A percentile compares a stretch with the other conserved stretches of the same genome.
phyloP scores from a whole-genome alignment of 345 rosid genomes.

The rapeseed (Brassica napus) region DNA sequence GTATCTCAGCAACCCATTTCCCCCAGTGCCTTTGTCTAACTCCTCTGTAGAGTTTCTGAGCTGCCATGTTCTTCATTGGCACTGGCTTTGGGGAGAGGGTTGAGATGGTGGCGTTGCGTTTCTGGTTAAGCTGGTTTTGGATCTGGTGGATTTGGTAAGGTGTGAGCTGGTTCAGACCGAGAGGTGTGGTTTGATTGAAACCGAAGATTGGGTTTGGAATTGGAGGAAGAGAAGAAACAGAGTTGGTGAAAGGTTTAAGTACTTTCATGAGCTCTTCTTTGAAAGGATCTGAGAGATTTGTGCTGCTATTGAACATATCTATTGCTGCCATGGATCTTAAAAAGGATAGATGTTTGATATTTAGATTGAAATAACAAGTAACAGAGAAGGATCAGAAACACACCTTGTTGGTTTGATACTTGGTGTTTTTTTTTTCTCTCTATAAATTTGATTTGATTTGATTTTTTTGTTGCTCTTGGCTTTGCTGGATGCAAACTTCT shows the following conservation, averaged over 20 bases:
- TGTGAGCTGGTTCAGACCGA: constrained; percentile 65
- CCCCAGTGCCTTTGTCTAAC: constrained; percentile 98
- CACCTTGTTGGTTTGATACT: constrained; percentile 43
- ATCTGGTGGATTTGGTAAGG: constrained; percentile 71
- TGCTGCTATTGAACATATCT: constrained; percentile 47
- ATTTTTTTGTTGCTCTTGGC: constrained; percentile 44
- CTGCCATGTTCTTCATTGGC: constrained; percentile 59
- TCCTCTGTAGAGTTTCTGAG: constrained; percentile 76
- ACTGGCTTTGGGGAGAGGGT: constrained; percentile 54
- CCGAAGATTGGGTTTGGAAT: constrained; percentile 39
- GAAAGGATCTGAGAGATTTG: constrained; percentile 53
- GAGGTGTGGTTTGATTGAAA: constrained; percentile 46
- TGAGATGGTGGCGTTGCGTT: constrained; percentile 31
- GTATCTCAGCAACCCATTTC: constrained; percentile 93
- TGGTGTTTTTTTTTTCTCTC: background rate
- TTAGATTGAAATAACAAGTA: background rate
- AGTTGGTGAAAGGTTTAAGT: constrained; percentile 56
- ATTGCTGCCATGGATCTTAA: constrained; percentile 49
- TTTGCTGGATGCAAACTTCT: constrained; percentile 24
- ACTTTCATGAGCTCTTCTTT: constrained; percentile 65
- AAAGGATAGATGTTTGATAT: background rate
- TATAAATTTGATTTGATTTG: constrained; percentile 5
- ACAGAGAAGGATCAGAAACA: constrained; percentile 52
- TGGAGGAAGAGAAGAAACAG: constrained; percentile 42
- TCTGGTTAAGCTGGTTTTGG: constrained; percentile 57